A percentile compares a stretch with the other conserved stretches of the same genome.
Conservation (phyloP, 441 rosid species). For the Rhodomyrtus psidioides region DNA sequence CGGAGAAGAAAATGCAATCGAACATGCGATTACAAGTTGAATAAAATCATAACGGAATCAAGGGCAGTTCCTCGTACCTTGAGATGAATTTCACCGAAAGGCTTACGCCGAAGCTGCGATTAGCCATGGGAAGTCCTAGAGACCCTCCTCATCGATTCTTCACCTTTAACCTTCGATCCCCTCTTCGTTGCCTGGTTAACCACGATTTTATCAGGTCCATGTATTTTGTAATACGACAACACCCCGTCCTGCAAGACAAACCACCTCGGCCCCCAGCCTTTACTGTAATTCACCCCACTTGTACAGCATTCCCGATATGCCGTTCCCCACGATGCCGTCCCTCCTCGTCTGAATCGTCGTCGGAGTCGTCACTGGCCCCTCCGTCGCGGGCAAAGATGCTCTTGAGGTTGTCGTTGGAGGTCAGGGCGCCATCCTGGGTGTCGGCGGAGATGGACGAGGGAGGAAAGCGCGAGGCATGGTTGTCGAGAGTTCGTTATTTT, state of each 20-base stretch:
- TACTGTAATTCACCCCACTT: conserved; percentile 96
- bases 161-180: background rate
- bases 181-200: background rate
- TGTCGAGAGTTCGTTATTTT: too few relatives aligned
- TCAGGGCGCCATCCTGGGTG: too few relatives aligned
- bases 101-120: conserved; percentile 37
- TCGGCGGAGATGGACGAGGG: too few relatives aligned
- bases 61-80: conserved; percentile 35
- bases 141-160: conserved; percentile 12
- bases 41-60: background rate
- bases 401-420: too few relatives aligned
- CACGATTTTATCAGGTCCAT: conserved; percentile 39
- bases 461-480: too few relatives aligned
- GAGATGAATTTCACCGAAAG: conserved; percentile 84
- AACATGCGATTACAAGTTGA: background rate
- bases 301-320: conserved; percentile 23
- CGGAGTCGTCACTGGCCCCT: too few relatives aligned
- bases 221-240: conserved; percentile 77
- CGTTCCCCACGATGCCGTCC: background rate
- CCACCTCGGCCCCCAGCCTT: conserved; percentile 92
- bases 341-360: too few relatives aligned
- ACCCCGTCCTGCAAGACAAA: conserved; percentile 84
- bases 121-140: conserved; percentile 2
- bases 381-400: too few relatives aligned
- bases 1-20: background rate